Evolutionary conservation across 2,329 filamentous ascomycete genomes (phyloP).

Genomic region (Xylogone sp.): DNA sequence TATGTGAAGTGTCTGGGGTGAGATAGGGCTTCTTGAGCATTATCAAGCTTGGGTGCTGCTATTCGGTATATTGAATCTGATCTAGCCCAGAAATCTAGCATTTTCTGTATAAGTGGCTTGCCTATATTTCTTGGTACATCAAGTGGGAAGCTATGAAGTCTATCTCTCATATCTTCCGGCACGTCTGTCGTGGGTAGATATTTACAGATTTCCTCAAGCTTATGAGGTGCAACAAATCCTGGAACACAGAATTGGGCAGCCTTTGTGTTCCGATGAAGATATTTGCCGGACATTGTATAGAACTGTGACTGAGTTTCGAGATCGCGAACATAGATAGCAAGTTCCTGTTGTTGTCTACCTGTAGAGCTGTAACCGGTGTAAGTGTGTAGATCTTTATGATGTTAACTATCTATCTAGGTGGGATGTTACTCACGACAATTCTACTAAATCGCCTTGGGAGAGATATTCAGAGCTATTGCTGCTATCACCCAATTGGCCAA

Average conservation of each 20-base stretch:
- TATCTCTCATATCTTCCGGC: constrained; percentile 28
- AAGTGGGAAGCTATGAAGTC: constrained; percentile 31
- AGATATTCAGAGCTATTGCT: constrained; percentile 24
- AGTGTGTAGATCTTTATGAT: constrained; percentile 2
- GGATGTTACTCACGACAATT: constrained; percentile 19
- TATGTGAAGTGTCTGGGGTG: constrained; percentile 37
- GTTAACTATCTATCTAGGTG: not conserved
- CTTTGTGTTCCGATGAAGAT: constrained; percentile 33
- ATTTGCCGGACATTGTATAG: constrained; percentile 45
- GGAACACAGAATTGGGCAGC: constrained; percentile 40
- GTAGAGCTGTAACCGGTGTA: constrained; percentile 11
- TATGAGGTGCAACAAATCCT: constrained; percentile 36
- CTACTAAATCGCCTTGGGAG: constrained; percentile 29
- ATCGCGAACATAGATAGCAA: constrained; percentile 45
- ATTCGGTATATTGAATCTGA: constrained; percentile 43
- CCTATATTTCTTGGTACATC: constrained; percentile 41
- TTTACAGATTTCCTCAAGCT: constrained; percentile 38
- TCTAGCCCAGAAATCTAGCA: constrained; percentile 39
- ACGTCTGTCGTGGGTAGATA: constrained; percentile 39
- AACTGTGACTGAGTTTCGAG: constrained; percentile 39
- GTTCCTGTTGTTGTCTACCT: constrained; percentile 21
- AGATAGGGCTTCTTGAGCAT: constrained; percentile 42
- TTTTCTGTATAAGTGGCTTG: constrained; percentile 37
- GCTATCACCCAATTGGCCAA: constrained; percentile 46
- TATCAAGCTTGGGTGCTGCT: constrained; percentile 42